Evolutionary conservation across 164 flowering plant species (phyloP).

Genomic region (Brasenia schreberi): DNA sequence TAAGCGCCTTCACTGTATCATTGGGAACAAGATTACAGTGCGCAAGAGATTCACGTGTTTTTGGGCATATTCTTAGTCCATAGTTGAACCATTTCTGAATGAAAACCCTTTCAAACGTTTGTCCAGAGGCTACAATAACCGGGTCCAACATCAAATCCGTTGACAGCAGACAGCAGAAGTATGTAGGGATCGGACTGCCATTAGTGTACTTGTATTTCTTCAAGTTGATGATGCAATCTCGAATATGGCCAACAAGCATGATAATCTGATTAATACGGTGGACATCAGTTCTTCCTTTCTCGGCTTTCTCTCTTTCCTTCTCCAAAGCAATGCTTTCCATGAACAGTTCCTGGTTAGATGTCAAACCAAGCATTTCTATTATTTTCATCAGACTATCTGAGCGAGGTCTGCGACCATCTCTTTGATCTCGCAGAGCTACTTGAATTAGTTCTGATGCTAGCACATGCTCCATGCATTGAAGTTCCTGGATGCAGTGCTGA

Average conservation of each 20-base stretch:
- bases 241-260: constrained; percentile 44
- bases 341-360: constrained; percentile 49
- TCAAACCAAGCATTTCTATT: constrained; percentile 34
- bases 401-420: constrained; percentile 23
- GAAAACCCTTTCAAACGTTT: constrained; percentile 70
- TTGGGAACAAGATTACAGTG: constrained; percentile 76
- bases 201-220: constrained; percentile 22
- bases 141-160: constrained; percentile 82
- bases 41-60: constrained; percentile 45
- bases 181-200: constrained; percentile 48
- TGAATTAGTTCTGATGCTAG: constrained; percentile 31
- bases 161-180: constrained; percentile 77
- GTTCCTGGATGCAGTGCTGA: constrained; percentile 55
- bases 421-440: constrained; percentile 40
- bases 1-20: constrained; percentile 75
- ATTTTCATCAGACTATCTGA: constrained; percentile 33
- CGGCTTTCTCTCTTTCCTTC: constrained; percentile 46
- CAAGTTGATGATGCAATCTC: constrained; percentile 32
- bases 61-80: constrained; percentile 60
- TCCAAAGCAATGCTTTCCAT: constrained; percentile 66
- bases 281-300: constrained; percentile 18
- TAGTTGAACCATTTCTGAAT: constrained; percentile 82
- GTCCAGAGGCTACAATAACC: constrained; percentile 86
- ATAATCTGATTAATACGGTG: constrained; percentile 31
- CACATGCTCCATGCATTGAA: constrained; percentile 33